Evolutionary conservation across 768 basidiomycete species (phyloP).

Genomic region (Clitopilus passeckerianus): DNA sequence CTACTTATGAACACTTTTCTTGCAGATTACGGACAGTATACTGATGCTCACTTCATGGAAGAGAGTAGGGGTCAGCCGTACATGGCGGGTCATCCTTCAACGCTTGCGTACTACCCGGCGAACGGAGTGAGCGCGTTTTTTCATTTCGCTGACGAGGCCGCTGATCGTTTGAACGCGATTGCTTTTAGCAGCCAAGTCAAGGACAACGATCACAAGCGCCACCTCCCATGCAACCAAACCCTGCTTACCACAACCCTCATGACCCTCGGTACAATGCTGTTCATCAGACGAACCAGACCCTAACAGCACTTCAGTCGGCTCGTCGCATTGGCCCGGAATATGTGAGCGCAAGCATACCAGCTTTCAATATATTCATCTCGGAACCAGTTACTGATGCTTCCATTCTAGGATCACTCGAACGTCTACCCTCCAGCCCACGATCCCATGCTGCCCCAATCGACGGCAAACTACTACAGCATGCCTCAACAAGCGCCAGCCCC

Average conservation of each 20-base stretch:
- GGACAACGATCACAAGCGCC: not conserved
- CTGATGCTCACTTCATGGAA: not conserved
- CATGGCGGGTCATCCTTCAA: not conserved
- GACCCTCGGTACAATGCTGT: constrained; percentile 12
- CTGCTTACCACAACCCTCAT: not conserved
- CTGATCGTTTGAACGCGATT: not conserved
- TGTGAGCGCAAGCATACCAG: constrained; percentile 5
- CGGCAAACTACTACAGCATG: not conserved
- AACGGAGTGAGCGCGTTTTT: not conserved
- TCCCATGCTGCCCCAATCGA: not conserved
- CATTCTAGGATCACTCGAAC: constrained; percentile 5
- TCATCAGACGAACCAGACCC: constrained; percentile 17
- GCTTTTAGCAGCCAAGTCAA: not conserved
- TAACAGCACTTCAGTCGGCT: constrained; percentile 14
- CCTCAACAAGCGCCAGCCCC: not conserved
- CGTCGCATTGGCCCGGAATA: constrained; percentile 13
- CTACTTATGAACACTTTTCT: not conserved
- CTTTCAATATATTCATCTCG: not conserved
- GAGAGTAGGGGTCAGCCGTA: not conserved
- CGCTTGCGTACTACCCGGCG: not conserved
- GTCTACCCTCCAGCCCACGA: constrained; percentile 2
- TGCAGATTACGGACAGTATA: not conserved
- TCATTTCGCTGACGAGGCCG: not conserved
- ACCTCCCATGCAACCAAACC: not conserved
- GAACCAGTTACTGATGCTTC: not conserved